Evolutionary conservation across 345 rosid genomes (phyloP).

Genomic region (Isatis tinctoria): DNA sequence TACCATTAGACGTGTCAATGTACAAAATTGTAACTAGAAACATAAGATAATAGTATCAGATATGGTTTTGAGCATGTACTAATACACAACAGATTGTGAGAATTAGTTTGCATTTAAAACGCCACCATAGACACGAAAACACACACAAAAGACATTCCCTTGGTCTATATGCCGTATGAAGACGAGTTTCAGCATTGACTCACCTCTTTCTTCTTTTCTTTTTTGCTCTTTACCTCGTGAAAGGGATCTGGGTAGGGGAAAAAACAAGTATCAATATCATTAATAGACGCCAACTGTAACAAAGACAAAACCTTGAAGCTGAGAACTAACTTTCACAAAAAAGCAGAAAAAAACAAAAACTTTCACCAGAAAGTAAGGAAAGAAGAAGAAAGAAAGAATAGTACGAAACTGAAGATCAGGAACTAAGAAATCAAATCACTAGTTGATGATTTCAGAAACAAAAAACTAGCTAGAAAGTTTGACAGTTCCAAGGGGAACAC

Average conservation of each 20-base stretch:
- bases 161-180: neutral
- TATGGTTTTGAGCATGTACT: neutral
- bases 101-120: neutral
- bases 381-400: neutral
- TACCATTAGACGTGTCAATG: neutral
- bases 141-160: neutral
- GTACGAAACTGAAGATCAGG: neutral
- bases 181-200: slow-evolving; percentile 11
- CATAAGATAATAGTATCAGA: neutral
- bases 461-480: neutral
- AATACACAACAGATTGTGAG: neutral
- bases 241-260: slow-evolving; percentile 66
- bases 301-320: slow-evolving; percentile 1
- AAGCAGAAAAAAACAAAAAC: neutral
- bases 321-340: slow-evolving; percentile 9
- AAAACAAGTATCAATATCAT: slow-evolving; percentile 8
- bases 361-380: neutral
- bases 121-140: no score
- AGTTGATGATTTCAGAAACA: neutral
- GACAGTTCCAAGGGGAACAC: neutral
- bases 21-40: neutral
- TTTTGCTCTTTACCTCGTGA: slow-evolving; percentile 94
- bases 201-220: slow-evolving; percentile 94
- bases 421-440: neutral
- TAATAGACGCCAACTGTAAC: neutral